Evolutionary conservation across 768 basidiomycete species (phyloP).

Genomic region (Tulasnella calospora): DNA sequence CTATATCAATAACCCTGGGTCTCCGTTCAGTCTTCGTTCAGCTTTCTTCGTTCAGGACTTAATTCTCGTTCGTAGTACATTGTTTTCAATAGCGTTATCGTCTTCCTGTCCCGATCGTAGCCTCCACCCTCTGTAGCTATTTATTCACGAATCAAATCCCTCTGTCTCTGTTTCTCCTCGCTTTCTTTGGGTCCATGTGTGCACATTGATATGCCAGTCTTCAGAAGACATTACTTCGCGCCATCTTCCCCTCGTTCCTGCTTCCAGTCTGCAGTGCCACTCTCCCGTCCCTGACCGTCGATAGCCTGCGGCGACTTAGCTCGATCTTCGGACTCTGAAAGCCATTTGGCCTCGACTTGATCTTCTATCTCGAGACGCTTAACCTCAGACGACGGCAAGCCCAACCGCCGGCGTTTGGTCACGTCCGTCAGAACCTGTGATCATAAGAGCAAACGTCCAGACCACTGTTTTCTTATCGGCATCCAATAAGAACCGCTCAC

Average conservation of each 20-base stretch:
- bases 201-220: neutral
- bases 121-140: slow-evolving; percentile 6
- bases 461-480: neutral
- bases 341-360: slow-evolving; percentile 31
- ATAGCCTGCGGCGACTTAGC: slow-evolving; percentile 29
- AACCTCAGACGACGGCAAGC: slow-evolving; percentile 25
- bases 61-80: slow-evolving; percentile 14
- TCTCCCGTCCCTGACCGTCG: slow-evolving; percentile 33
- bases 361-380: slow-evolving; percentile 33
- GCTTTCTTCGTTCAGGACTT: slow-evolving; percentile 8
- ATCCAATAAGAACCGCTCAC: slow-evolving; percentile 28
- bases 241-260: slow-evolving; percentile 34
- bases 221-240: neutral
- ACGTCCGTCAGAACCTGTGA: slow-evolving; percentile 32
- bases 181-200: neutral
- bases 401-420: slow-evolving; percentile 31
- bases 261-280: slow-evolving; percentile 39
- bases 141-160: slow-evolving; percentile 1
- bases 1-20: slow-evolving; percentile 4
- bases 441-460: neutral
- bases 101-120: slow-evolving; percentile 8
- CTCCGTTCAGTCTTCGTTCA: neutral
- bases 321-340: slow-evolving; percentile 31
- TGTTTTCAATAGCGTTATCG: slow-evolving; percentile 15
- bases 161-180: neutral